phyloP scores from a whole-genome alignment of 495 filamentous ascomycete species.

The Penicillium paradoxum region DNA sequence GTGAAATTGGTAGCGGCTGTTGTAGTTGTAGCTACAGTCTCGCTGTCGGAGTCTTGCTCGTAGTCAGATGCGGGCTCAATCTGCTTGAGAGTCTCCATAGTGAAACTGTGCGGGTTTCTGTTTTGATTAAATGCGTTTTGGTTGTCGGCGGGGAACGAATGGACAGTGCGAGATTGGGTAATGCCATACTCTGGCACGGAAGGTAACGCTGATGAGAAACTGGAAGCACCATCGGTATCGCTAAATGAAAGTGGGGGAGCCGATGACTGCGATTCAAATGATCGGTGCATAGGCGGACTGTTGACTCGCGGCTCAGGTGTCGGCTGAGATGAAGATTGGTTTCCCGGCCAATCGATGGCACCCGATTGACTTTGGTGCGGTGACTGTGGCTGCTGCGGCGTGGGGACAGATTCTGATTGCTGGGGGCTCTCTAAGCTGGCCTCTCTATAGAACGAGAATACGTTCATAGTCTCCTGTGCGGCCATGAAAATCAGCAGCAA shows the following conservation, averaged over 20 bases:
- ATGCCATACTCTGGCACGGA: constrained; percentile 22
- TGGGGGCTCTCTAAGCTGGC: constrained; percentile 4
- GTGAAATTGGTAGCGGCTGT: constrained; percentile 36
- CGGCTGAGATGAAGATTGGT: constrained; percentile 5
- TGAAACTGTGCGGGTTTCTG: constrained; percentile 33
- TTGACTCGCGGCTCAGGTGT: constrained; percentile 14
- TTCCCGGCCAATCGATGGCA: constrained; percentile 12
- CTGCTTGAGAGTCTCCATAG: constrained; percentile 30
- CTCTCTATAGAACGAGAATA: constrained; percentile 25
- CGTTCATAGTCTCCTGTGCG: constrained; percentile 32
- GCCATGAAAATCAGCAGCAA: constrained; percentile 40
- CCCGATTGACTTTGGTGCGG: background rate
- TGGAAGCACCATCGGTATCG: constrained; percentile 26
- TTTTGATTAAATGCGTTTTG: constrained; percentile 9
- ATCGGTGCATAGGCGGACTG: constrained; percentile 11
- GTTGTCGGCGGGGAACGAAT: constrained; percentile 7
- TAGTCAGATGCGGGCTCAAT: constrained; percentile 33
- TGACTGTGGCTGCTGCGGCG: constrained; percentile 1
- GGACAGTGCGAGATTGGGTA: constrained; percentile 14
- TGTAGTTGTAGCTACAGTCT: constrained; percentile 37
- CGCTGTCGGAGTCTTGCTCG: constrained; percentile 42
- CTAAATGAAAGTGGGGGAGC: constrained; percentile 32
- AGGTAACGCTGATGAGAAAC: constrained; percentile 29
- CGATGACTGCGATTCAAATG: constrained; percentile 17
- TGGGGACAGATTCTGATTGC: background rate